Evolutionary conservation across 495 filamentous ascomycete genomes (phyloP), one percentile per base, ranked within the genome.

Genomic region (Penicillium dipodomyicola): DNA sequence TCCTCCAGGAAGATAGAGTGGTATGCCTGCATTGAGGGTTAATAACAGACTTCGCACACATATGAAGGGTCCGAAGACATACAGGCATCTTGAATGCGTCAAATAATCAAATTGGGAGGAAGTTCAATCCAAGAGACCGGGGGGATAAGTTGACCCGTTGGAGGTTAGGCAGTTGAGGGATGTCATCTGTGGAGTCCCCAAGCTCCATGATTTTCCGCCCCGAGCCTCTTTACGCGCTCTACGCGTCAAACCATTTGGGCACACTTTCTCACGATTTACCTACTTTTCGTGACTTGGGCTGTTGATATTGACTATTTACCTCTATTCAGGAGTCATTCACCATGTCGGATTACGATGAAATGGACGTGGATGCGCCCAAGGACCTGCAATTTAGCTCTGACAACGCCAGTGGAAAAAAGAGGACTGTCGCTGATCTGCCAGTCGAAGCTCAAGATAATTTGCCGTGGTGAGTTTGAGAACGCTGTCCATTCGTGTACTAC

Each of bases 311-410:
- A 37, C 43, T 19, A 12, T 22, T 14, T 9, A 41, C 4, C 7
- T 40, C n/a, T 5, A 37, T n/a, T n/a, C 29, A 35, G n/a, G 1
- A 39, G n/a, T 5, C 20, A 1, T 30, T 41, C 68, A 82, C 57
- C 7, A 97, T 97, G 92, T 96, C 92, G 0, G 92, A 96, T 72
- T 87, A 81, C 68, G 91, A 96, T 73, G 90, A 91, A 56, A 93
- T 94, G 86, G 94, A 97, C 67, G 83, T 86, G 62, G 83, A 85
- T 72, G 86, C 82, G 50, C 78, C 82, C 46, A 77, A 78, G 54
- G 80, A 85, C 48, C 75, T 87, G 62, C 67, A 83, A 32, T 79
- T 87, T 75, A 72, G 72, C 64, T 67, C 74, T 60, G 67, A 87
- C 56, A 72, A 84, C 57, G 69, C 83, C 73, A 86, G 84, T 48